Percentiles rank a stretch among this genome's conserved stretches.
phyloP scores from a whole-genome alignment of 768 basidiomycete species.

The Auricularia sp. region DNA sequence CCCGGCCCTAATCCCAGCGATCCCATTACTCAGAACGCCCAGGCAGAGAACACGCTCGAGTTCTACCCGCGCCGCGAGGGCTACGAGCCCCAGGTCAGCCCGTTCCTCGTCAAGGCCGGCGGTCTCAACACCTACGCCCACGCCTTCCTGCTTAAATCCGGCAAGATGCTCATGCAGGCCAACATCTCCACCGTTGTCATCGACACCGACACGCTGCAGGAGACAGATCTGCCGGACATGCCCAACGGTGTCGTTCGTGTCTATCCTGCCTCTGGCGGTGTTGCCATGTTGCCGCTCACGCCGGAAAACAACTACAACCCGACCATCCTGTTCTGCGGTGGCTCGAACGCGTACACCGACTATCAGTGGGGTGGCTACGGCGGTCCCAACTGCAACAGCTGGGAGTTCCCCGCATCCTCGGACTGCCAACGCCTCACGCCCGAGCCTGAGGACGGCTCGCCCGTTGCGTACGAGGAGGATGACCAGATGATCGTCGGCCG shows the following conservation, averaged over 20 bases:
- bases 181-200: constrained; percentile 59
- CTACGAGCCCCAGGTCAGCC: background rate
- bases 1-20: constrained; percentile 56
- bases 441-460: constrained; percentile 61
- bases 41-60: constrained; percentile 17
- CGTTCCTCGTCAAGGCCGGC: background rate
- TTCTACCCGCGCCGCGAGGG: constrained; percentile 2
- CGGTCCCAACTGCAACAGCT: constrained; percentile 62
- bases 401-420: constrained; percentile 53
- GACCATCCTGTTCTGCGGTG: constrained; percentile 86
- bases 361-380: constrained; percentile 68
- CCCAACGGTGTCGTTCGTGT: constrained; percentile 68
- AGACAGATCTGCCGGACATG: constrained; percentile 61
- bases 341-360: constrained; percentile 58
- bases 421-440: constrained; percentile 79
- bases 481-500: constrained; percentile 65
- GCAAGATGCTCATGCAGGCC: constrained; percentile 72
- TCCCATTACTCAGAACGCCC: constrained; percentile 51
- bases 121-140: background rate
- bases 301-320: constrained; percentile 81
- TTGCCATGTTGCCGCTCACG: constrained; percentile 84
- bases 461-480: constrained; percentile 53
- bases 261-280: constrained; percentile 83
- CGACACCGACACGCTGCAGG: constrained; percentile 44
- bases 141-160: constrained; percentile 49